Base-by-base conservation (phyloP, 2,329 filamentous ascomycete genomes). In the Beauveria australis region DNA sequence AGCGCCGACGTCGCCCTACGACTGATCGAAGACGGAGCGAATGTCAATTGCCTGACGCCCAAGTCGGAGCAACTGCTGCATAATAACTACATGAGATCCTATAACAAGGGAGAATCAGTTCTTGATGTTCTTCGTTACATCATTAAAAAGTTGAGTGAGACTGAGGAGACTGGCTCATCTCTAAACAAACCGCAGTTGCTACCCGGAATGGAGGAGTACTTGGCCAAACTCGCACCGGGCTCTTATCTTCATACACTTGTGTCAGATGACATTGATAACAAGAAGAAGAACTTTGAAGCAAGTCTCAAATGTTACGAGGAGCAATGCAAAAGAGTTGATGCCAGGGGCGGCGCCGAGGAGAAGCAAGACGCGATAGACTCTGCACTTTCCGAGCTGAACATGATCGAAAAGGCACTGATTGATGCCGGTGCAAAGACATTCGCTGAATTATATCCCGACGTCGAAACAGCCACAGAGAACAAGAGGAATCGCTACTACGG, bases 401-500 rank as follows among this genome's bases (percentile, higher is more conserved):
- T 74, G 22, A 72, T 91, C 1, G 82, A 89, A 66, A 67, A 74
- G 2, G 66, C 71, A 2, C 73, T 93, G 22, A 47, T 87, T 2
- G 71, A 73, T 4, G 83, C 79, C 61, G 85, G 82, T 0, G 89
- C 81, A 2, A 91, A 91, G 71, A 81, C 81, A 0, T 92, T 89
- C 68, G 68, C 72, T 14, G 82, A 92, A 52, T 73, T 91, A 7
- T 72, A 88, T 69, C 87, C 88, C 0, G 74, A 83, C 1, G 71
- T 79, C 60, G 69, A 73, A 28, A 66, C 68, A 1, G 53, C 64
- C 7, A 60, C 60, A 26, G 61, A 63, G 14, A 48, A 26, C 51
- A 55, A 60, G 46, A 53, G 44, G 51, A 43, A 61, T n/a, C 51
- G 16, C 59, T 57, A 41, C 18, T 43, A 53, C 14, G 33, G n/a